These are phyloP conservation scores for Ophiostoma novo-ulmi DNA, from an alignment of 2,329 filamentous ascomycete genomes.

Conservation along the genomic window DNA sequence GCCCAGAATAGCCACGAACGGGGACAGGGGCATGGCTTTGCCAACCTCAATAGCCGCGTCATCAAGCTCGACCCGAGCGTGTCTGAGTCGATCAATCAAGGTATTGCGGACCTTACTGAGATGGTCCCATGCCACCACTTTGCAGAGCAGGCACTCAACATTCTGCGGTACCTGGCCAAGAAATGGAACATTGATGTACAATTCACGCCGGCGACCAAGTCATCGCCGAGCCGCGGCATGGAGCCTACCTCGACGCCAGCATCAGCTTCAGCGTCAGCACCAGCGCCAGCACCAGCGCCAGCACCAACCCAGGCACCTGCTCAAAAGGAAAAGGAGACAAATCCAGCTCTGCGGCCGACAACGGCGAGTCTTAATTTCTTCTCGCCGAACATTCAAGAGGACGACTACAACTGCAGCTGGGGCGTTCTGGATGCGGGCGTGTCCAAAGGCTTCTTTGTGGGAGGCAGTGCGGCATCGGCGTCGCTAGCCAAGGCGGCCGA, in stretches of 20 bases:
- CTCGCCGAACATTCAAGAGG: conserved; percentile 38
- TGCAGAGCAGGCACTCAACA: conserved; percentile 56
- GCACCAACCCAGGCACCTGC: neutral
- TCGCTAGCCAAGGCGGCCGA: conserved; percentile 32
- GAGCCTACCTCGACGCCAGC: neutral
- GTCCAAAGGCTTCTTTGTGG: conserved; percentile 14
- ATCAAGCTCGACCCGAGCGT: conserved; percentile 38
- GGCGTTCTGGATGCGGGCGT: conserved; percentile 29
- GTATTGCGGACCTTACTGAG: conserved; percentile 53
- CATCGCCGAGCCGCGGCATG: conserved; percentile 15
- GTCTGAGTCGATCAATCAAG: conserved; percentile 45
- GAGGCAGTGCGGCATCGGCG: conserved; percentile 17
- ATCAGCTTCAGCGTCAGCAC: neutral
- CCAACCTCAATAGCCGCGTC: neutral
- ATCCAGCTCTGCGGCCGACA: conserved; percentile 38
- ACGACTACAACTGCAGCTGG: conserved; percentile 39
- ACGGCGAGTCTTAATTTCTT: conserved; percentile 55
- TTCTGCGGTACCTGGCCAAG: conserved; percentile 52
- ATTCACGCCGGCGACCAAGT: conserved; percentile 31
- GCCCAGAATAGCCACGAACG: neutral
- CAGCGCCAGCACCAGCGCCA: neutral
- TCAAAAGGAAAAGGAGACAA: neutral
- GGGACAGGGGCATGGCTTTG: neutral
- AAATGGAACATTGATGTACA: conserved; percentile 56
- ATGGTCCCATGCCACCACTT: conserved; percentile 59